A percentile compares a stretch with the other conserved stretches of the same genome.
These are phyloP conservation scores for Taphrina populina DNA, from an alignment of 1,139 yeast genomes.

Conservation along the genomic window DNA sequence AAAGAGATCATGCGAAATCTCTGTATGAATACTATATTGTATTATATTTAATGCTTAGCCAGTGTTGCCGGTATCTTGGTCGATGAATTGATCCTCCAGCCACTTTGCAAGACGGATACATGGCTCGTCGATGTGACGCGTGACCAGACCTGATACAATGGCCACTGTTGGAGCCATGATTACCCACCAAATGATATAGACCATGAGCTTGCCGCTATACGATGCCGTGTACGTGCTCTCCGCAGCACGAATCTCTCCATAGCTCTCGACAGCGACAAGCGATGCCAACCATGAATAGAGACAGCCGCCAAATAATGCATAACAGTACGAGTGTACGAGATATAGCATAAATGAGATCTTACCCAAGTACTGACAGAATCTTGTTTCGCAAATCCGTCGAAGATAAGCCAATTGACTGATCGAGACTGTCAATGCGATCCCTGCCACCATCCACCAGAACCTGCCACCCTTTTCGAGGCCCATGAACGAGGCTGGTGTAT, in stretches of 20 bases:
- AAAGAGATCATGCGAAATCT: no score
- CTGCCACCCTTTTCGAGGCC: slow-evolving; percentile 25
- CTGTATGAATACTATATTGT: background rate
- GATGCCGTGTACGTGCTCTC: background rate
- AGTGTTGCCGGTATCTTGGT: background rate
- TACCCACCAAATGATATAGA: slow-evolving; percentile 16
- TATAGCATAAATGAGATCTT: slow-evolving; percentile 30
- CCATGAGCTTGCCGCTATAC: background rate
- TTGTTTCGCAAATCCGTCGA: background rate
- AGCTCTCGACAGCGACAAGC: background rate
- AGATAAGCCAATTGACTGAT: slow-evolving; percentile 8
- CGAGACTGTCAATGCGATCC: slow-evolving; percentile 10
- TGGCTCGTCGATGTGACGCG: slow-evolving; percentile 12
- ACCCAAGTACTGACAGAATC: slow-evolving; percentile 21
- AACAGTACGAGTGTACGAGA: slow-evolving; percentile 15
- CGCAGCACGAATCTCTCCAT: background rate
- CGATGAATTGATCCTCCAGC: slow-evolving; percentile 10
- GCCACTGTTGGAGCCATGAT: slow-evolving; percentile 6
- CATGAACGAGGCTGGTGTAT: slow-evolving; percentile 1
- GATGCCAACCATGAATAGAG: background rate
- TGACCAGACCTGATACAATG: slow-evolving; percentile 11
- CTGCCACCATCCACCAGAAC: slow-evolving; percentile 31
- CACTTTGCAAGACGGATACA: slow-evolving; percentile 16
- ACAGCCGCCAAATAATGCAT: background rate
- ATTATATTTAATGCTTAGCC: background rate